Evolutionary conservation across 2,329 filamentous ascomycete species (phyloP).

Genomic region (Daldinia sp.): DNA sequence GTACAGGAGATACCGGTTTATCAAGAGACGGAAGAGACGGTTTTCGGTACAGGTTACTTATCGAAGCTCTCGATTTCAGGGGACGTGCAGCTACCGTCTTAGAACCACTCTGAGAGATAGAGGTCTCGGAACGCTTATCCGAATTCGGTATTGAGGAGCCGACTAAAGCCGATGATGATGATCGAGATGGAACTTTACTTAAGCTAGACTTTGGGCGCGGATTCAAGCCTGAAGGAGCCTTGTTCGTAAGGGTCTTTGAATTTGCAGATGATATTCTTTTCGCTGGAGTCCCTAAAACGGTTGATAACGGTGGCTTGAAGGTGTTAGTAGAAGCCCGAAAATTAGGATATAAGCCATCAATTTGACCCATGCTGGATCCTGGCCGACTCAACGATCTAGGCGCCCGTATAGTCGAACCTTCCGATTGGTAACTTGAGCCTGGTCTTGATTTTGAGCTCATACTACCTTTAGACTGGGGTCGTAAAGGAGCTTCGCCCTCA

Average conservation of each 20-base stretch:
- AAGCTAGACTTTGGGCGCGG: constrained; percentile 42
- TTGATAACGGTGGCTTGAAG: constrained; percentile 54
- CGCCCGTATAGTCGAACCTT: constrained; percentile 60
- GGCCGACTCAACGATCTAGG: constrained; percentile 63
- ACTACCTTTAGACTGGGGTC: constrained; percentile 59
- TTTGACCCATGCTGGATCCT: constrained; percentile 61
- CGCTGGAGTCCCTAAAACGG: constrained; percentile 56
- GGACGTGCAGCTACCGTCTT: constrained; percentile 58
- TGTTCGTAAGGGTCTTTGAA: constrained; percentile 49
- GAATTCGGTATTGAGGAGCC: constrained; percentile 51
- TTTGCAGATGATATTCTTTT: constrained; percentile 48
- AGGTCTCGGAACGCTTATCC: constrained; percentile 46
- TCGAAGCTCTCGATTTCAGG: constrained; percentile 60
- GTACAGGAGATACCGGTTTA: constrained; percentile 39
- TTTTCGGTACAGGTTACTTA: constrained; percentile 64
- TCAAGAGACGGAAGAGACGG: constrained; percentile 57
- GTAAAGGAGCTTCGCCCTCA: constrained; percentile 66
- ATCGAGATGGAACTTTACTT: constrained; percentile 47
- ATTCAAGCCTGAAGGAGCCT: constrained; percentile 37
- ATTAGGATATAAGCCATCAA: constrained; percentile 51
- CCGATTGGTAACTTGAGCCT: constrained; percentile 69
- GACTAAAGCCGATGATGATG: constrained; percentile 44
- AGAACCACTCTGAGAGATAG: constrained; percentile 52
- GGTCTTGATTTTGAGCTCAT: constrained; percentile 59
- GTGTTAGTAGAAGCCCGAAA: constrained; percentile 56